phyloP scores from a whole-genome alignment of 2,329 filamentous ascomycete species.

The Tolypocladium cylindrosporum region DNA sequence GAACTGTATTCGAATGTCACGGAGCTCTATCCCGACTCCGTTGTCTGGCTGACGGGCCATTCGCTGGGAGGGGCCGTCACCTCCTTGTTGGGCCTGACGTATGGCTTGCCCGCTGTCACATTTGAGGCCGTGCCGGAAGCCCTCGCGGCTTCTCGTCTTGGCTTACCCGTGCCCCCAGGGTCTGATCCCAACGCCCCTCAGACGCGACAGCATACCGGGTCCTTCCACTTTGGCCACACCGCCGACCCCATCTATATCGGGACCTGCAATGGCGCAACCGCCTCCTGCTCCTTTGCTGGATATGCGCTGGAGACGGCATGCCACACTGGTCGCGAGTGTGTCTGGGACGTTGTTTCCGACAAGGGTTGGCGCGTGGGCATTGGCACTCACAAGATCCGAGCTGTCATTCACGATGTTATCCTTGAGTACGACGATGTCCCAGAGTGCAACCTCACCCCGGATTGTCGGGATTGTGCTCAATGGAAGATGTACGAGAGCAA shows the following conservation, averaged over 20 bases:
- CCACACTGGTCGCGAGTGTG: conserved; percentile 78
- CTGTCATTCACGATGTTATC: conserved; percentile 81
- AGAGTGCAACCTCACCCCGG: conserved; percentile 61
- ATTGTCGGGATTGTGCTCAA: conserved; percentile 80
- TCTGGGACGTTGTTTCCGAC: conserved; percentile 86
- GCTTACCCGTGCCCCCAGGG: conserved; percentile 76
- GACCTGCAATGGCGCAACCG: conserved; percentile 81
- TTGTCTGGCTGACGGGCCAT: conserved; percentile 85
- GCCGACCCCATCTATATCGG: conserved; percentile 94
- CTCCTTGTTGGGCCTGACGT: conserved; percentile 82
- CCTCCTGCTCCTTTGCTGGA: conserved; percentile 80
- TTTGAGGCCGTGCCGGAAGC: conserved; percentile 92
- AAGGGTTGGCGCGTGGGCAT: conserved; percentile 88
- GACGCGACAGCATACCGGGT: conserved; percentile 60
- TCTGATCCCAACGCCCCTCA: conserved; percentile 63
- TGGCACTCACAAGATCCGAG: conserved; percentile 81
- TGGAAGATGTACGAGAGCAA: conserved; percentile 97
- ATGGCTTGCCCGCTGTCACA: conserved; percentile 80
- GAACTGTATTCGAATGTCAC: conserved; percentile 92
- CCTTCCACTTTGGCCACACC: conserved; percentile 89
- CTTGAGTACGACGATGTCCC: conserved; percentile 74
- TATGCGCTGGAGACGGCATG: conserved; percentile 93
- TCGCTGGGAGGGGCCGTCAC: conserved; percentile 85
- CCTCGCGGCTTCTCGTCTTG: conserved; percentile 72
- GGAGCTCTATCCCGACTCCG: conserved; percentile 71